These are phyloP conservation scores for Filosporella fistucella DNA, from an alignment of 495 filamentous ascomycete genomes.

Conservation along the genomic window DNA sequence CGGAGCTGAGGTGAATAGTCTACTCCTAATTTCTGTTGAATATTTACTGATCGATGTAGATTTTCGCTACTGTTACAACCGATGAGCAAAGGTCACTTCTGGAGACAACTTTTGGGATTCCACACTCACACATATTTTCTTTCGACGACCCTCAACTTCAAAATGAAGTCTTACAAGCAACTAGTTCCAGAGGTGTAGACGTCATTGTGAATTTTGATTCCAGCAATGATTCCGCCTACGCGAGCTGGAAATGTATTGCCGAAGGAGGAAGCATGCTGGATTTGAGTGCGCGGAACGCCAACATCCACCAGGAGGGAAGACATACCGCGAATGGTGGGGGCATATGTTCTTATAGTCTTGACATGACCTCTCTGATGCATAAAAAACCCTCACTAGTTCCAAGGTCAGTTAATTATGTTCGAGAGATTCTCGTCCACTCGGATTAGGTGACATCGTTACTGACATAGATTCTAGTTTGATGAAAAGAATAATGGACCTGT, in stretches of 20 bases:
- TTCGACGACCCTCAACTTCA: constrained; percentile 38
- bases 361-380: too few species aligned
- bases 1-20: constrained; percentile 23
- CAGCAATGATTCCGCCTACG: constrained; percentile 37
- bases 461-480: too few species aligned
- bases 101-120: constrained; percentile 42
- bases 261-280: constrained; percentile 49
- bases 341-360: too few species aligned
- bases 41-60: constrained; percentile 34
- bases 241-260: constrained; percentile 49
- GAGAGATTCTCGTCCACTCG: too few species aligned
- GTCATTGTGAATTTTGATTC: constrained; percentile 58
- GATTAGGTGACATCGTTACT: too few species aligned
- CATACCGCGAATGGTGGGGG: too few species aligned
- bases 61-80: constrained; percentile 53
- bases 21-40: background rate
- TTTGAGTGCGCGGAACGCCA: constrained; percentile 35
- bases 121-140: constrained; percentile 44
- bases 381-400: too few species aligned
- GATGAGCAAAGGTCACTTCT: constrained; percentile 47
- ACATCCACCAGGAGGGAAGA: constrained; percentile 9
- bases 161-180: constrained; percentile 34
- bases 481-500: too few species aligned
- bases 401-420: too few species aligned
- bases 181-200: constrained; percentile 51